These are phyloP conservation scores for Botrytis fabae DNA, from an alignment of 2,329 filamentous ascomycete genomes.

Conservation along the genomic window DNA sequence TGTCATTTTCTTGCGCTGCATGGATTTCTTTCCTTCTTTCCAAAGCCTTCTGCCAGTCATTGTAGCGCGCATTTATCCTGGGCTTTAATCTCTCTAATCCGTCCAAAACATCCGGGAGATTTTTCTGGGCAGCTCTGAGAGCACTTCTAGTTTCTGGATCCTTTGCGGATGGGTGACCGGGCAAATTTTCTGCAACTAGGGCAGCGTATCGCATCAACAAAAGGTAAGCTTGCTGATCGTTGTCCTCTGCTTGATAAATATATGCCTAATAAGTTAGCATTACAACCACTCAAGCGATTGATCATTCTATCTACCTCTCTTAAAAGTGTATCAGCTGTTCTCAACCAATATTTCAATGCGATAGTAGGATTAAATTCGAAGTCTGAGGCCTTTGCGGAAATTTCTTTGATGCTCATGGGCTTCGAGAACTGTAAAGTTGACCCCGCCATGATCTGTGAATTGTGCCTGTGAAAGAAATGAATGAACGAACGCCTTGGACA, in stretches of 20 bases:
- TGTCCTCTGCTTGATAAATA: constrained; percentile 82
- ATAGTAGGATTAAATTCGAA: constrained; percentile 81
- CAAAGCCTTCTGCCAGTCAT: constrained; percentile 62
- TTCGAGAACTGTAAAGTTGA: constrained; percentile 32
- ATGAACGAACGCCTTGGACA: background rate
- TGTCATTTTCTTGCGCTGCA: constrained; percentile 22
- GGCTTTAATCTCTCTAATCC: constrained; percentile 78
- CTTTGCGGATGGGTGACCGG: constrained; percentile 73
- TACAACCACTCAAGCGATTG: background rate
- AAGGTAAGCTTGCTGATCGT: constrained; percentile 85
- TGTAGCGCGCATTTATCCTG: constrained; percentile 68
- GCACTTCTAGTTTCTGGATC: constrained; percentile 58
- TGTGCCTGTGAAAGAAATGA: background rate
- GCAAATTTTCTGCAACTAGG: constrained; percentile 75
- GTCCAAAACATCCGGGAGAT: constrained; percentile 55
- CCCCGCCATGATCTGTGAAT: constrained; percentile 37
- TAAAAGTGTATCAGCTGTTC: constrained; percentile 75
- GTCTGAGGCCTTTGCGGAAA: constrained; percentile 71
- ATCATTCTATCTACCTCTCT: constrained; percentile 64
- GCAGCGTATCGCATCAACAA: constrained; percentile 87
- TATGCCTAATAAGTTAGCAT: constrained; percentile 58
- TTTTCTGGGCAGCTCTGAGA: constrained; percentile 57
- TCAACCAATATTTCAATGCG: constrained; percentile 76
- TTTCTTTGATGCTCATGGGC: constrained; percentile 75
- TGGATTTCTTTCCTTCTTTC: constrained; percentile 42